Evolutionary conservation across 2,329 filamentous ascomycete genomes (phyloP), one percentile per base, ranked within the genome.

Genomic region (Aspergillus sp.): DNA sequence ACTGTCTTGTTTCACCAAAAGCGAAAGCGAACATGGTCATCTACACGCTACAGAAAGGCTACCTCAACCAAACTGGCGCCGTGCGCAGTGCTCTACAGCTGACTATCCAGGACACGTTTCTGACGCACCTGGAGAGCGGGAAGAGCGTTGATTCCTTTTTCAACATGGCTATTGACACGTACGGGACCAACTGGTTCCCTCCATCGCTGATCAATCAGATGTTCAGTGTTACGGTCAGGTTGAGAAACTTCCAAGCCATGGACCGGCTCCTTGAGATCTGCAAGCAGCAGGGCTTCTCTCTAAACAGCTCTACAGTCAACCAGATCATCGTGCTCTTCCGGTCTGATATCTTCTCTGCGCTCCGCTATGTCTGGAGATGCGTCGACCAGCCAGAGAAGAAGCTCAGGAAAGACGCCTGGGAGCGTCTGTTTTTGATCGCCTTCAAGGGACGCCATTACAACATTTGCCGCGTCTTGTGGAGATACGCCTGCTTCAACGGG

Each of bases 391-490:
- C 56, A 13, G 45, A 40, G 13, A 59, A 62, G 43, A 50, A 48
- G 16, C 38, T 67, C 32, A 49, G 65, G 14, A 36, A 51, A 4
- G 42, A 57, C 3, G 69, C 65, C 1, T 73, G 68, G 53, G 65
- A 73, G 24, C 59, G 62, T 13, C 63, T 80, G 14, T 79, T 79
- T 48, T 51, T 68, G 16, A 59, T 69, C n/a, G 75, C 75, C 6
- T 76, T 69, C 66, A 63, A 62, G 17, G 55, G 53, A 42, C 63
- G 62, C 19, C 58, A 63, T 33, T 73, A 73, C 55, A 79, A 78
- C 49, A 60, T 74, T 10, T 73, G 71, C 47, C 72, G 73, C 10
- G 74, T 79, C 8, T 54, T 79, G 5, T 80, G 77, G 77, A 66
- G 67, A 54, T 77, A 77, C 61, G 73, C 76, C 5, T 79, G 76